phyloP scores from a whole-genome alignment of 768 basidiomycete species.

The Psilocybe azurescens region DNA sequence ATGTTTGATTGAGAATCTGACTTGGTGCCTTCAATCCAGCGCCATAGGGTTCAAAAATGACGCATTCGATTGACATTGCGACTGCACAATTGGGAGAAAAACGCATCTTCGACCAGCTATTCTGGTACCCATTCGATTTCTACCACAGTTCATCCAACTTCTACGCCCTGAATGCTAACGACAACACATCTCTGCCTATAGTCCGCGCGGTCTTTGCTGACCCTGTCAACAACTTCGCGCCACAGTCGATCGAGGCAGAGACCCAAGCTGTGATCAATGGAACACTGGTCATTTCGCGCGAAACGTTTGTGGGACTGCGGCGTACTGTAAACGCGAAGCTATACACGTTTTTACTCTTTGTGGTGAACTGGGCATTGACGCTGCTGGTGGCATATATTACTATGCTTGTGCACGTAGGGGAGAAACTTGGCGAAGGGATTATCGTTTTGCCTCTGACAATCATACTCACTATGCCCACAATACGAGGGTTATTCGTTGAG shows the following conservation, averaged over 20 bases:
- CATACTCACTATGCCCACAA: constrained; percentile 8
- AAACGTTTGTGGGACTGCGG: neutral
- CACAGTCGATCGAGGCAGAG: neutral
- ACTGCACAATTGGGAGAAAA: constrained; percentile 1
- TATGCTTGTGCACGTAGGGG: neutral
- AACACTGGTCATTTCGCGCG: neutral
- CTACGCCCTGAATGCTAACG: neutral
- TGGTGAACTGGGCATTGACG: constrained; percentile 1
- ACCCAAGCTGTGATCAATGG: neutral
- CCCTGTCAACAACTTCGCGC: constrained; percentile 4
- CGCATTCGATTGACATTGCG: neutral
- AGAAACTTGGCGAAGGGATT: constrained; percentile 2
- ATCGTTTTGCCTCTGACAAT: constrained; percentile 2
- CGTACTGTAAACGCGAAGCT: neutral
- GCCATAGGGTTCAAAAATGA: neutral
- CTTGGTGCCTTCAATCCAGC: neutral
- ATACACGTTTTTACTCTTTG: neutral
- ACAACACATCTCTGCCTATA: constrained; percentile 1
- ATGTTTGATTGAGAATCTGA: neutral
- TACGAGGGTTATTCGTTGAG: constrained; percentile 9
- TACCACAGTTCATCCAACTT: neutral
- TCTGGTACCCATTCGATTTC: constrained; percentile 5
- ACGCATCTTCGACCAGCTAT: constrained; percentile 2
- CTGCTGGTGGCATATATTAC: constrained; percentile 3
- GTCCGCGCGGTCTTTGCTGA: neutral